These are phyloP conservation scores for Ophiorrhiza pumila DNA, from an alignment of 257 asterid species.

Conservation along the genomic window DNA sequence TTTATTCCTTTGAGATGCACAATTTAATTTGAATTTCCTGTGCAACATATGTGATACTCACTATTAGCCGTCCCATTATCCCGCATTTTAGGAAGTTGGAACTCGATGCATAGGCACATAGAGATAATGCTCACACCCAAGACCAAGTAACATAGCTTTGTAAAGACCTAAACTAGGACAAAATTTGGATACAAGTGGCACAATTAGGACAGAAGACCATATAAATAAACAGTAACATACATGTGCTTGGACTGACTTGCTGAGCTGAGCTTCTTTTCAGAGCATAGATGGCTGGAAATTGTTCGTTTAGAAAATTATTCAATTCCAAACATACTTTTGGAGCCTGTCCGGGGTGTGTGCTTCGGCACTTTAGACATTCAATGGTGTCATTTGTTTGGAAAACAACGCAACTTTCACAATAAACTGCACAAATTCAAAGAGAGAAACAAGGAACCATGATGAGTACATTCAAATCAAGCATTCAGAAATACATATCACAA, in stretches of 20 bases:
- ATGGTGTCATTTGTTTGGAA: constrained; percentile 18
- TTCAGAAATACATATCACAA: neutral
- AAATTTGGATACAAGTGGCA: neutral
- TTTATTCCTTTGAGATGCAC: neutral
- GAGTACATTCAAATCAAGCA: neutral
- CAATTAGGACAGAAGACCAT: neutral
- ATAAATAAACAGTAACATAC: constrained; percentile 4
- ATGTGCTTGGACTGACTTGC: constrained; percentile 16
- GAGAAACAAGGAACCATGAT: neutral
- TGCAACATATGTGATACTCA: neutral
- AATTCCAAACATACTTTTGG: constrained; percentile 52
- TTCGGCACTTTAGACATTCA: constrained; percentile 45
- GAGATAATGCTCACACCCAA: neutral
- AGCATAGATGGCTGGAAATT: constrained; percentile 39
- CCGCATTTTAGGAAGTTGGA: neutral
- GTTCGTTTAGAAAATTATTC: constrained; percentile 47
- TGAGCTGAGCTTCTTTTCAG: constrained; percentile 22
- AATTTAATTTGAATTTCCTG: neutral
- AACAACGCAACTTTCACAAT: constrained; percentile 20
- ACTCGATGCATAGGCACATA: too few species aligned
- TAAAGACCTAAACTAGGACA: neutral
- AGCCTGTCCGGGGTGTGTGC: constrained; percentile 39
- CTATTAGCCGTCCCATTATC: neutral
- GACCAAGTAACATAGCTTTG: neutral
- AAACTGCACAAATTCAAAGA: constrained; percentile 5